Evolutionary conservation across 345 rosid species (phyloP).

Genomic region (Eucalyptus erythrocorys): DNA sequence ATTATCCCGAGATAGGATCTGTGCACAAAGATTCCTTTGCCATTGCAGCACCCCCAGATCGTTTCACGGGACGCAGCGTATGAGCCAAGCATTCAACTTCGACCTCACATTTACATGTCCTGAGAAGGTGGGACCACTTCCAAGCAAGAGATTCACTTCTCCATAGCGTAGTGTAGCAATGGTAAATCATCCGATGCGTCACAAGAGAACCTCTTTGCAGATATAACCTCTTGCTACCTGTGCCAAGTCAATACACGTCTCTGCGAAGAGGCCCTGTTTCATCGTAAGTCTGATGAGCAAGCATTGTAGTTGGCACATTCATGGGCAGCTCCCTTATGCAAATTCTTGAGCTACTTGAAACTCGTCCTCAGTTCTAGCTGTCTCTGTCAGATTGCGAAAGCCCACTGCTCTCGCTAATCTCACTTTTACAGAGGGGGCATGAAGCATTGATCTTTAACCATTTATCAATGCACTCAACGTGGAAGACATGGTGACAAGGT

Average conservation of each 20-base stretch:
- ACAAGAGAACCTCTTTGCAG: not conserved
- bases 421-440: slow-evolving; percentile 66
- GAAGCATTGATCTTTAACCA: slow-evolving; percentile 75
- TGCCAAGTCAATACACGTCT: not conserved
- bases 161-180: not conserved
- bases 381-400: slow-evolving; percentile 6
- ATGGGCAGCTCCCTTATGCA: not conserved
- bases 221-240: not conserved
- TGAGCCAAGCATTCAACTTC: not conserved
- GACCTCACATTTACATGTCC: not conserved
- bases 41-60: not conserved
- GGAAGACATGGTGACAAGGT: slow-evolving; percentile 60
- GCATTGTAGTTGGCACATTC: not conserved
- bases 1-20: not conserved
- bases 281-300: not conserved
- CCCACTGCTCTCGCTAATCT: slow-evolving; percentile 34
- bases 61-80: not conserved
- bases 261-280: not conserved
- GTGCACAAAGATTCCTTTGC: not conserved
- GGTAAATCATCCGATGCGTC: not conserved
- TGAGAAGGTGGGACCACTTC: not conserved
- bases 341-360: not conserved
- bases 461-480: slow-evolving; percentile 61
- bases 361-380: not conserved
- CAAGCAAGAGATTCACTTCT: not conserved